A percentile compares a stretch with the other conserved stretches of the same genome.
phyloP scores from a whole-genome alignment of 345 rosid species.

The Pistacia vera region DNA sequence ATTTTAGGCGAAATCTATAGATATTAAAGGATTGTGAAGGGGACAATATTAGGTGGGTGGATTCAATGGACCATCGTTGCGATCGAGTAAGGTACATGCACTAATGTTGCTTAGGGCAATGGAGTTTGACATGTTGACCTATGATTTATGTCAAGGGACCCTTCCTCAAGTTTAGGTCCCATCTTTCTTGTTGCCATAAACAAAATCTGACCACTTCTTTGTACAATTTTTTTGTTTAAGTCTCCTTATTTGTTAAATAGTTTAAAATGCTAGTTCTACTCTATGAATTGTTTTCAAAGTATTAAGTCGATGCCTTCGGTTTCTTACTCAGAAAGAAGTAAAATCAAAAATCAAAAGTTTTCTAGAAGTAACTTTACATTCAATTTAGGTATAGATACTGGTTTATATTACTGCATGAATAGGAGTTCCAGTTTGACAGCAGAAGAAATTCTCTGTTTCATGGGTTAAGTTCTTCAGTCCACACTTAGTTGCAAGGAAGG shows the following conservation, averaged over 20 bases:
- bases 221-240: no score
- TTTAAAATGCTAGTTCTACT: no score
- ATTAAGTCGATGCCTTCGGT: no score
- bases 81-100: slow-evolving; percentile 23
- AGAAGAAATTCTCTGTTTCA: neutral
- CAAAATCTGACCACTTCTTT: no score
- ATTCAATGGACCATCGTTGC: slow-evolving; percentile 13
- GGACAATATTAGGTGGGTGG: slow-evolving; percentile 14
- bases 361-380: no score
- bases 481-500: neutral
- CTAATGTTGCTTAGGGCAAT: slow-evolving; percentile 11
- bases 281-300: no score
- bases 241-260: no score
- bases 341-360: no score
- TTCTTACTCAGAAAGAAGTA: no score
- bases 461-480: no score
- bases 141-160: slow-evolving; percentile 13
- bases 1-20: neutral
- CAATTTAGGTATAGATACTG: neutral
- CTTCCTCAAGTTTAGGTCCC: neutral
- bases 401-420: neutral
- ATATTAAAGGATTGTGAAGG: neutral
- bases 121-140: neutral
- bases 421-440: neutral
- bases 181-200: no score